phyloP scores from a whole-genome alignment of 495 filamentous ascomycete genomes.

The Podospora conica region DNA sequence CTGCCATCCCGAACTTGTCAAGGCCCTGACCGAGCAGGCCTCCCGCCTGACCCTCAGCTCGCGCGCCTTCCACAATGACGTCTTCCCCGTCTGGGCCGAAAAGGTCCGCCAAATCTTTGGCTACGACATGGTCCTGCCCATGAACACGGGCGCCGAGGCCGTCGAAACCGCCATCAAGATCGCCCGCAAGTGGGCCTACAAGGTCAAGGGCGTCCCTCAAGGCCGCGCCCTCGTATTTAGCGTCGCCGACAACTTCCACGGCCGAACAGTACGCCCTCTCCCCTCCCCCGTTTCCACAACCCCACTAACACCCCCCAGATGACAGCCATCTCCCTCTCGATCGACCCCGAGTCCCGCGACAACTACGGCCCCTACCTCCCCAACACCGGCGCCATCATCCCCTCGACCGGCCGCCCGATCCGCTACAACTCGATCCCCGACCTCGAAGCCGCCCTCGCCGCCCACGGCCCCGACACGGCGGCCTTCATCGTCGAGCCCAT shows the following conservation, averaged over 20 bases:
- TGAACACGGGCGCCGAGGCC: constrained; percentile 99
- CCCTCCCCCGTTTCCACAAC: neutral
- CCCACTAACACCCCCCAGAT: constrained; percentile 54
- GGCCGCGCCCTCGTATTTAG: constrained; percentile 80
- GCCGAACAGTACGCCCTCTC: constrained; percentile 66
- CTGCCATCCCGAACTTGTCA: constrained; percentile 92
- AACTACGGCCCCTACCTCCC: constrained; percentile 97
- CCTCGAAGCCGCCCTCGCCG: constrained; percentile 70
- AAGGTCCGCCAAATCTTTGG: constrained; percentile 81
- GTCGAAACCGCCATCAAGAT: constrained; percentile 98
- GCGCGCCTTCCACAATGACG: constrained; percentile 97
- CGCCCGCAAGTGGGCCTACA: constrained; percentile 98
- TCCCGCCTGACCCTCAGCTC: constrained; percentile 87
- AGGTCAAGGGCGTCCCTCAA: constrained; percentile 82
- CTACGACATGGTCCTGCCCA: constrained; percentile 97
- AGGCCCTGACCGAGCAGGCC: constrained; percentile 85
- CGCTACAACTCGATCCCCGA: constrained; percentile 80
- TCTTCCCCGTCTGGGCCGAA: constrained; percentile 93
- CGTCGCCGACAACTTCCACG: constrained; percentile 92
- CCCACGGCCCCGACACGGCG: constrained; percentile 76
- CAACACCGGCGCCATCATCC: constrained; percentile 70
- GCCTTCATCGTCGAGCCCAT: constrained; percentile 97
- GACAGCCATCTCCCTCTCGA: constrained; percentile 88
- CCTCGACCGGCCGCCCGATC: constrained; percentile 70
- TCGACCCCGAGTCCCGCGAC: constrained; percentile 89